Conservation (phyloP, 2,329 filamentous ascomycete genomes). For the Westerdykella sp. region DNA sequence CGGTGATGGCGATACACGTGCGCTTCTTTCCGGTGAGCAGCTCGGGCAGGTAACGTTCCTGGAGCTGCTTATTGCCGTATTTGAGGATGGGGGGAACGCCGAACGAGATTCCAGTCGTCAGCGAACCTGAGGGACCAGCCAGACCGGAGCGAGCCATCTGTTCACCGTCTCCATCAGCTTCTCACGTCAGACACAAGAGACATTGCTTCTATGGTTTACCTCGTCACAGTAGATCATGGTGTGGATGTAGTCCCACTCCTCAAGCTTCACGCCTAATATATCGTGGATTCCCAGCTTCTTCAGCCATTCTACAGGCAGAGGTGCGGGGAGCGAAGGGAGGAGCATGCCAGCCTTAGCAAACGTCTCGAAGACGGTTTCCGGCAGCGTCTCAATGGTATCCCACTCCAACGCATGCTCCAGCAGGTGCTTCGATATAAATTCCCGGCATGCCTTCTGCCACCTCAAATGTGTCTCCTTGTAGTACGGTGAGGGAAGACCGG, state of each 20-base stretch:
- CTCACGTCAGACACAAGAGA: background rate
- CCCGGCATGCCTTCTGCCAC: slow-evolving; percentile 63
- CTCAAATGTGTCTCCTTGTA: slow-evolving; percentile 59
- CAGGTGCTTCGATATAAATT: slow-evolving; percentile 60
- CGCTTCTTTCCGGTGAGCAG: slow-evolving; percentile 61
- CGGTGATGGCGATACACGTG: slow-evolving; percentile 71
- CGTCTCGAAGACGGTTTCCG: slow-evolving; percentile 56
- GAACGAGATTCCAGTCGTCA: slow-evolving; percentile 60
- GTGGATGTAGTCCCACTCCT: slow-evolving; percentile 69
- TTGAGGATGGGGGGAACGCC: slow-evolving; percentile 66
- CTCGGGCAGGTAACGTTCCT: slow-evolving; percentile 62
- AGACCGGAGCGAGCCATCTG: slow-evolving; percentile 61
- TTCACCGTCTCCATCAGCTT: slow-evolving; percentile 4
- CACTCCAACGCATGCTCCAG: slow-evolving; percentile 60
- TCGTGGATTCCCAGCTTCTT: slow-evolving; percentile 60
- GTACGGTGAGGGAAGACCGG: slow-evolving; percentile 64
- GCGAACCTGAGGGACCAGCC: slow-evolving; percentile 55
- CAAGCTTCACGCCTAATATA: slow-evolving; percentile 61
- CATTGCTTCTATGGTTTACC: slow-evolving; percentile 26
- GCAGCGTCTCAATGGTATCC: slow-evolving; percentile 60
- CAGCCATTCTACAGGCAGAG: slow-evolving; percentile 62
- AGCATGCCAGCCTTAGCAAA: slow-evolving; percentile 65
- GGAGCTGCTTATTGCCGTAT: slow-evolving; percentile 56
- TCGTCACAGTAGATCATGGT: slow-evolving; percentile 65
- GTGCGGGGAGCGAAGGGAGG: slow-evolving; percentile 62